Percentiles rank a stretch among this genome's conserved stretches.
These are phyloP conservation scores for Umbellularia californica DNA, from an alignment of 164 flowering plant genomes.

Conservation along the genomic window DNA sequence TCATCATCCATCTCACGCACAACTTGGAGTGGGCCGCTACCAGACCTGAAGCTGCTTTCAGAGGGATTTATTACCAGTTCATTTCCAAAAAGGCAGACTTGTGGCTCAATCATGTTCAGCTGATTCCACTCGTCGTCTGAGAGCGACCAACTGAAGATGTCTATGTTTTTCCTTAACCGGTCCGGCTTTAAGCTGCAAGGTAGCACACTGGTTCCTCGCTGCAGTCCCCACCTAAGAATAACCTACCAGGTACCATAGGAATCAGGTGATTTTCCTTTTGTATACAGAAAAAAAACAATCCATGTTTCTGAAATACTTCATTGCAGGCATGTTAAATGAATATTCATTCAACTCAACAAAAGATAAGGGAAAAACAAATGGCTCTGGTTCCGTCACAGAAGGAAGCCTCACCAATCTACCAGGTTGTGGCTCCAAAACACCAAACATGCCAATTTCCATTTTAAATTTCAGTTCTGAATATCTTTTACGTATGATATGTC, in stretches of 20 bases:
- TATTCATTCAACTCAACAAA: too few relatives aligned
- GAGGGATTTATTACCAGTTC: conserved; percentile 26
- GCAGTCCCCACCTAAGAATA: conserved; percentile 67
- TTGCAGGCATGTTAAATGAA: too few relatives aligned
- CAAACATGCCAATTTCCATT: too few relatives aligned
- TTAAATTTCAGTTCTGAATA: background rate
- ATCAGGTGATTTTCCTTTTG: background rate
- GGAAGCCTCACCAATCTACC: background rate
- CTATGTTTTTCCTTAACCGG: conserved; percentile 48
- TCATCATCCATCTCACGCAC: conserved; percentile 66
- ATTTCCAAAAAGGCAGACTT: conserved; percentile 56
- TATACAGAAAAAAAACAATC: background rate
- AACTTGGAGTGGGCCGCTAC: conserved; percentile 57
- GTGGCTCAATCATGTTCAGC: conserved; percentile 58
- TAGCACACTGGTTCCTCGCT: conserved; percentile 66
- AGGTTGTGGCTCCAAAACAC: background rate
- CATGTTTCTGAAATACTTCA: background rate
- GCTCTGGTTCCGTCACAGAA: too few relatives aligned
- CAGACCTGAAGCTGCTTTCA: conserved; percentile 31
- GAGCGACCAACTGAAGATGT: conserved; percentile 59
- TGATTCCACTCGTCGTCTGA: conserved; percentile 51
- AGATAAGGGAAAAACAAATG: background rate
- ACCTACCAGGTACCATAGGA: conserved; percentile 27
- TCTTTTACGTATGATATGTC: background rate
- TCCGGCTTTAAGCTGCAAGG: conserved; percentile 64